These are phyloP conservation scores for Bipolaris oryzae DNA, from an alignment of 2,329 filamentous ascomycete species.

Conservation along the genomic window DNA sequence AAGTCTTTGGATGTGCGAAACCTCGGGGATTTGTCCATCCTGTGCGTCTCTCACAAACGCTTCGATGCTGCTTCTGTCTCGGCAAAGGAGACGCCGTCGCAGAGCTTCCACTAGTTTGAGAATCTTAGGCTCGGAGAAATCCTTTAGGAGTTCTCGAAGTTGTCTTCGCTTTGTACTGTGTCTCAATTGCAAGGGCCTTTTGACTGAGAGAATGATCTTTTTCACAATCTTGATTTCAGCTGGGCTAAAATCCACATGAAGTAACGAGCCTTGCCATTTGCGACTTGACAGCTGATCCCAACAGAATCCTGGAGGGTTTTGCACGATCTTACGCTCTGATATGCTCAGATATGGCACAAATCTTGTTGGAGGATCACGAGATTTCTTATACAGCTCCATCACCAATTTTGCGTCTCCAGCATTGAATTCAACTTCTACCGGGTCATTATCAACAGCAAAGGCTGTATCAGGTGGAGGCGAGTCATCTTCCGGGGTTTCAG, in stretches of 20 bases:
- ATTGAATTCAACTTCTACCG: constrained; percentile 27
- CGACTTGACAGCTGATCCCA: constrained; percentile 35
- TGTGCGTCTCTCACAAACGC: constrained; percentile 42
- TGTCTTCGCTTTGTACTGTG: constrained; percentile 27
- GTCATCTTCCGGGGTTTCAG: constrained; percentile 24
- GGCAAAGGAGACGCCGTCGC: constrained; percentile 19
- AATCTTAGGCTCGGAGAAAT: constrained; percentile 31
- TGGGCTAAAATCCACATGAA: constrained; percentile 44
- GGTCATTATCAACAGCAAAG: constrained; percentile 24
- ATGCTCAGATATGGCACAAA: constrained; percentile 36
- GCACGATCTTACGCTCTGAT: constrained; percentile 28
- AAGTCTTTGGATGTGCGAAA: constrained; percentile 36
- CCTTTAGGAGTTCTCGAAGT: constrained; percentile 28
- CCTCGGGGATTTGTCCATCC: constrained; percentile 25
- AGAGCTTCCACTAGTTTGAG: constrained; percentile 25
- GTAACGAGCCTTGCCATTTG: constrained; percentile 36
- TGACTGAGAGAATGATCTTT: constrained; percentile 15
- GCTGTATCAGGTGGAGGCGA: constrained; percentile 13
- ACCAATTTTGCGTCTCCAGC: constrained; percentile 30
- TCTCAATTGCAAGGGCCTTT: constrained; percentile 4
- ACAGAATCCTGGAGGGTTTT: constrained; percentile 16
- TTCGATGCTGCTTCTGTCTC: constrained; percentile 31
- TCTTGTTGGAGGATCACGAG: neutral
- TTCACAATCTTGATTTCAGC: constrained; percentile 36
- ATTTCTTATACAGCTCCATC: constrained; percentile 4